These are phyloP conservation scores for Mycena sanguinolenta DNA, from an alignment of 768 basidiomycete species.

Conservation along the genomic window DNA sequence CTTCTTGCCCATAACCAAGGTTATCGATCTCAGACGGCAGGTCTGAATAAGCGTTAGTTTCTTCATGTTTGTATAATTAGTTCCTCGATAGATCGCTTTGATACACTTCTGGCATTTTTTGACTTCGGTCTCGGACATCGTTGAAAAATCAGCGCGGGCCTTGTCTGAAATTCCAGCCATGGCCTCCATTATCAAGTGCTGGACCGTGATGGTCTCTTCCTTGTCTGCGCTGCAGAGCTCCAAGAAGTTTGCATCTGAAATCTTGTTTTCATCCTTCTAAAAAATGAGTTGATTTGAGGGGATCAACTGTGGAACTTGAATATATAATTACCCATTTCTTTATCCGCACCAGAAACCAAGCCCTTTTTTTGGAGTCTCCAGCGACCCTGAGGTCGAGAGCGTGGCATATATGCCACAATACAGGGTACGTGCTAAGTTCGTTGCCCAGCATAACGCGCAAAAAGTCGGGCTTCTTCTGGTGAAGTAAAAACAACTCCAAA, in stretches of 20 bases:
- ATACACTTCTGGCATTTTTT: not conserved
- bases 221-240: not conserved
- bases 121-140: not conserved
- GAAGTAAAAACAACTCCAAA: not conserved
- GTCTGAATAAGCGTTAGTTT: not conserved
- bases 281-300: not conserved
- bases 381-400: slow-evolving; percentile 13
- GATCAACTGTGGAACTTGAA: not conserved
- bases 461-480: not conserved
- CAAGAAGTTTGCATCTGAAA: not conserved
- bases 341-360: slow-evolving; percentile 16
- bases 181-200: not conserved
- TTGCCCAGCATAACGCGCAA: not conserved
- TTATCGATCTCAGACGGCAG: not conserved
- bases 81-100: slow-evolving; percentile 18
- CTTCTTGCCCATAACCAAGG: not conserved
- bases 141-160: not conserved
- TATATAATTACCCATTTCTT: slow-evolving; percentile 7
- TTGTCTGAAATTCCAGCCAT: not conserved
- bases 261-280: not conserved
- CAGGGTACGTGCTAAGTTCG: not conserved
- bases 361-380: not conserved
- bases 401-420: slow-evolving; percentile 24
- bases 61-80: not conserved
- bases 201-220: not conserved